Evolutionary conservation across 1,284 basidiomycete genomes (phyloP), one percentile per base, ranked within the genome.

Genomic region (Papiliotrema flavescens): DNA sequence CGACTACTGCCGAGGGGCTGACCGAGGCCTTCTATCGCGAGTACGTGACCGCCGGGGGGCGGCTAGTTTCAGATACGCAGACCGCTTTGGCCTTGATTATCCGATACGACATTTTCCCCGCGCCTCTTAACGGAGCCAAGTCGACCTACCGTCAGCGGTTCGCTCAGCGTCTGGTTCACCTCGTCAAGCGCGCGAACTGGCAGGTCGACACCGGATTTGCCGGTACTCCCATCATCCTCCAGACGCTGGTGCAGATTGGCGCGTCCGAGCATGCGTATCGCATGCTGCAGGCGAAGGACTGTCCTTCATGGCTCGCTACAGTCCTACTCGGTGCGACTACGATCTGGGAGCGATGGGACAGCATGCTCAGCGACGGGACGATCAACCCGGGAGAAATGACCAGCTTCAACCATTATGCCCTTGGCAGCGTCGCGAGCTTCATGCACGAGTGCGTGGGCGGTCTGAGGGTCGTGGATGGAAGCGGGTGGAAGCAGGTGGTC

Each of bases 351-450:
- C 53, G 70, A 34, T 72, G 69, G 69, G 65, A 72, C 54, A 57
- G 53, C 35, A 66, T 72, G 67, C 47, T 67, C 13, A 61, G 63
- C 5, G 61, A 69, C 48, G 69, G 69, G 2, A 49, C 44, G 1
- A 68, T 72, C 54, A 72, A 72, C 23, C 67, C 69, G 2, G 69
- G 71, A n/a, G 61, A 73, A 45, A 76, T 76, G 74, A 76, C 74
- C 0, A 64, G 60, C 0, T 73, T 76, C 60, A 76, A 76, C 55
- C 74, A 76, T 46, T 76, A 73, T 55, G 72, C 74, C 2, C 58
- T 76, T 9, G 74, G 74, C 2, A 48, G 67, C 5, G 71, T 73
- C 15, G 71, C 69, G 0, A 35, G 51, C 2, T 74, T 73, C 55
- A 52, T 76, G 57, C 69, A 76, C 55, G 19, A 22, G 6, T 53